Conservation (phyloP, 2,329 filamentous ascomycete genomes). For the Nemania sp. region DNA sequence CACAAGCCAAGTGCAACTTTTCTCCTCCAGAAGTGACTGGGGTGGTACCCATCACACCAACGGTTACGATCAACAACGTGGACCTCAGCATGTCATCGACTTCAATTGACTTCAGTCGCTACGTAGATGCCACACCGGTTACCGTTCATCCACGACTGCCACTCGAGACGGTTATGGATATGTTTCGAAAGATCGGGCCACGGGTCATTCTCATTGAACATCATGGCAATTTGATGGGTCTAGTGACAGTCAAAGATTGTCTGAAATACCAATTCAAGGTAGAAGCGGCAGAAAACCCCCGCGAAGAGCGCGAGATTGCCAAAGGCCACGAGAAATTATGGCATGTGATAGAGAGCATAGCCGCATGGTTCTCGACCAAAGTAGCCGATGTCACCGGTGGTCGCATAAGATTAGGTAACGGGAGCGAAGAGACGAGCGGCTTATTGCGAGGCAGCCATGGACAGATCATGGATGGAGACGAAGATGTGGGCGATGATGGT, state of each 20-base stretch:
- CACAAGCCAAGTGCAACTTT: conserved; percentile 75
- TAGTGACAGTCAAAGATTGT: conserved; percentile 96
- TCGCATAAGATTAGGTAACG: conserved; percentile 53
- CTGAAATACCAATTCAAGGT: conserved; percentile 97
- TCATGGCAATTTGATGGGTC: conserved; percentile 76
- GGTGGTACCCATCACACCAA: conserved; percentile 46
- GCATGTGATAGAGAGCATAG: conserved; percentile 56
- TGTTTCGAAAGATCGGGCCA: conserved; percentile 97
- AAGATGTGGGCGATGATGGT: conserved; percentile 51
- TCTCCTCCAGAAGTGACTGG: conserved; percentile 48
- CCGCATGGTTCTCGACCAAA: conserved; percentile 61
- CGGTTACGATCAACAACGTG: conserved; percentile 62
- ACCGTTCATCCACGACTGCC: conserved; percentile 89
- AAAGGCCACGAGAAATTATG: conserved; percentile 69
- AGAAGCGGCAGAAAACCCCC: conserved; percentile 78
- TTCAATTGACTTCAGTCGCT: conserved; percentile 78
- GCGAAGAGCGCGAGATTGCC: conserved; percentile 58
- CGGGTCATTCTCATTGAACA: conserved; percentile 92
- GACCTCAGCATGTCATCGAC: conserved; percentile 58
- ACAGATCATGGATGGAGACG: conserved; percentile 55
- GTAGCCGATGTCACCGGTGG: conserved; percentile 59
- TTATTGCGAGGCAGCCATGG: conserved; percentile 31
- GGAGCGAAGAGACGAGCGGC: conserved; percentile 37
- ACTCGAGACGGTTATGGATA: conserved; percentile 95
- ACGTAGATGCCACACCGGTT: conserved; percentile 86